These are phyloP conservation scores for Sphagnum contortum DNA, from an alignment of 225 moss, liverwort and hornwort species.

Conservation along the genomic window DNA sequence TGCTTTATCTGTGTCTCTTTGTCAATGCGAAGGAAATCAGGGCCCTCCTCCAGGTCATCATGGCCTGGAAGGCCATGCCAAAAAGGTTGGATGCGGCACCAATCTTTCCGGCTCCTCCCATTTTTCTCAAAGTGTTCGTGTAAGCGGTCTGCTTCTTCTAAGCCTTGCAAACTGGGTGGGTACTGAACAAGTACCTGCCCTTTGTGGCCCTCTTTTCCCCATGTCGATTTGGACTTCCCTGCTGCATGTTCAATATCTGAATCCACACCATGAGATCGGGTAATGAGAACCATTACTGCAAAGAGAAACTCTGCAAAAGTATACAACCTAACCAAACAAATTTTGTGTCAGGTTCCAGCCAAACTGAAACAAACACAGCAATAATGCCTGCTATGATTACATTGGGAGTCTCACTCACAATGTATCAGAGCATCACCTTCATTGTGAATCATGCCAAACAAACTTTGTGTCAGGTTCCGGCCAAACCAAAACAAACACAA, in stretches of 20 bases:
- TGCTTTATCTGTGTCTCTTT: conserved; percentile 6
- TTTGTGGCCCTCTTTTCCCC: conserved; percentile 10
- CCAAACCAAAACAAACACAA: background rate
- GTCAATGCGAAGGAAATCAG: conserved; percentile 13
- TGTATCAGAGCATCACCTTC: too few species aligned
- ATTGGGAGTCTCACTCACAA: too few species aligned
- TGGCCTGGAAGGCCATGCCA: conserved; percentile 15
- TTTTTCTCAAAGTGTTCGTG: conserved; percentile 11
- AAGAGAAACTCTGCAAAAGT: background rate
- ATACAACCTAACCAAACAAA: background rate
- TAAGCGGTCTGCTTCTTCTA: conserved; percentile 13
- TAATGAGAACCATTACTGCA: background rate
- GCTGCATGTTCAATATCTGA: conserved; percentile 11
- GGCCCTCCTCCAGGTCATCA: conserved; percentile 12
- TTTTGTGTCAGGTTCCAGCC: background rate
- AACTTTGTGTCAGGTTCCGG: background rate
- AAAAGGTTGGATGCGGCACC: conserved; percentile 11
- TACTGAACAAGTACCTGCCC: conserved; percentile 10
- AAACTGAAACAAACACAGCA: background rate
- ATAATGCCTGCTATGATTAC: background rate
- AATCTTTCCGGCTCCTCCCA: conserved; percentile 9
- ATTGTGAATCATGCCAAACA: background rate
- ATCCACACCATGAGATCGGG: background rate
- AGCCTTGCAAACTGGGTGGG: conserved; percentile 5
- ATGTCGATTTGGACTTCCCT: conserved; percentile 11